phyloP scores from a whole-genome alignment of 768 basidiomycete genomes.

The Naematelia encephala region DNA sequence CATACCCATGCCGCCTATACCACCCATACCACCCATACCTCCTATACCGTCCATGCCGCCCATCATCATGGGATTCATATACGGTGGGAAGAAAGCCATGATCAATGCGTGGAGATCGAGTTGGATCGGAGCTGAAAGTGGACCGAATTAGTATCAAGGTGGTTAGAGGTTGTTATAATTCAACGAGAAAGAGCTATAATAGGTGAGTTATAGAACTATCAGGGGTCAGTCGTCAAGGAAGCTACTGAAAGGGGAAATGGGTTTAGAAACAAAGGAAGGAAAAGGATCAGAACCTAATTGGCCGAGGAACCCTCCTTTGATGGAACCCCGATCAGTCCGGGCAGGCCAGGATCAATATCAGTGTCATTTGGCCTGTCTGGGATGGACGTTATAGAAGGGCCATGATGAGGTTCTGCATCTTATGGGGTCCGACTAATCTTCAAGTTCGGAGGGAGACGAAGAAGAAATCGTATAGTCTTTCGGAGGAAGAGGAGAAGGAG shows the following conservation, averaged over 20 bases:
- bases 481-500: too few species aligned
- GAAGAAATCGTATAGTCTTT: too few species aligned
- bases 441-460: too few species aligned
- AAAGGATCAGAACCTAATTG: not conserved
- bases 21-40: constrained; percentile 23
- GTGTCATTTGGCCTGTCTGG: too few species aligned
- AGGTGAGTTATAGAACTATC: not conserved
- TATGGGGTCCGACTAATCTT: too few species aligned
- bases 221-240: not conserved
- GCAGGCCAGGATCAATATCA: too few species aligned
- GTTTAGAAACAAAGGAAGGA: not conserved
- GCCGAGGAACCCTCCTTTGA: not conserved
- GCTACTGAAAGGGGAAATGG: not conserved
- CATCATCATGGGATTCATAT: constrained; percentile 9
- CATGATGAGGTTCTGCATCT: too few species aligned
- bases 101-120: not conserved
- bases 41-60: constrained; percentile 18
- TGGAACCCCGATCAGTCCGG: not conserved
- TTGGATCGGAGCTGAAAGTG: too few species aligned
- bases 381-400: too few species aligned
- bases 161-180: not conserved
- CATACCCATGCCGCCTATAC: constrained; percentile 26
- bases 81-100: not conserved
- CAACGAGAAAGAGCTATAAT: not conserved
- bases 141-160: too few species aligned